phyloP scores from a whole-genome alignment of 768 basidiomycete species.

The Pleurotus tuber-regium region DNA sequence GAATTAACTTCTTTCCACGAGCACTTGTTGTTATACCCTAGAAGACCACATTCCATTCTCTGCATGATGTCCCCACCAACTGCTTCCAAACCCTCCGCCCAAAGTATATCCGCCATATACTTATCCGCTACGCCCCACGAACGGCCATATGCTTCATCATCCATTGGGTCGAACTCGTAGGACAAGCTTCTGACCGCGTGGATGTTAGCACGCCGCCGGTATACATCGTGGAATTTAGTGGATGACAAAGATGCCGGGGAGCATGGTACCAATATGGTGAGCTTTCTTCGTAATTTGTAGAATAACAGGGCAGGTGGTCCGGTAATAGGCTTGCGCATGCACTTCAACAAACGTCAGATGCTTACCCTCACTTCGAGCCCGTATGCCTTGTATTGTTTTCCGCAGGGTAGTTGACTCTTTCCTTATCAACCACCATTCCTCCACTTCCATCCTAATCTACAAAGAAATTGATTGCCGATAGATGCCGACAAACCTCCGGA shows the following conservation, averaged over 20 bases:
- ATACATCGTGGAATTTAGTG: constrained; percentile 1
- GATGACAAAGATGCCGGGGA: no score
- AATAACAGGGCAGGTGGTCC: no score
- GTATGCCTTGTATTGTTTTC: no score
- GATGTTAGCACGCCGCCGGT: neutral
- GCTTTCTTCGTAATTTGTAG: no score
- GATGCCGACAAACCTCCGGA: constrained; percentile 1
- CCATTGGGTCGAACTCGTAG: neutral
- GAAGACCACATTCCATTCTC: neutral
- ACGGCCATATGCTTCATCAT: constrained; percentile 2
- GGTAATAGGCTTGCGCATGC: no score
- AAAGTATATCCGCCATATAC: neutral
- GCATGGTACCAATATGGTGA: no score
- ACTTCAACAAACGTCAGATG: no score
- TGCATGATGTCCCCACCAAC: neutral
- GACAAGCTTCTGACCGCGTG: constrained; percentile 4
- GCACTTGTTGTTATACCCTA: neutral
- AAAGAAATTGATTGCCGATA: no score
- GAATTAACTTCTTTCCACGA: neutral
- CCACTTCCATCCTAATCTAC: no score
- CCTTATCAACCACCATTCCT: no score
- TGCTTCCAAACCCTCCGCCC: constrained; percentile 4
- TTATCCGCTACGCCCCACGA: neutral
- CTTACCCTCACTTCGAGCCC: no score
- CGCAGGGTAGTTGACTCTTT: no score